Base-by-base conservation (phyloP, 192 early-diverging fungal genomes). In the Linnemannia elongata region DNA sequence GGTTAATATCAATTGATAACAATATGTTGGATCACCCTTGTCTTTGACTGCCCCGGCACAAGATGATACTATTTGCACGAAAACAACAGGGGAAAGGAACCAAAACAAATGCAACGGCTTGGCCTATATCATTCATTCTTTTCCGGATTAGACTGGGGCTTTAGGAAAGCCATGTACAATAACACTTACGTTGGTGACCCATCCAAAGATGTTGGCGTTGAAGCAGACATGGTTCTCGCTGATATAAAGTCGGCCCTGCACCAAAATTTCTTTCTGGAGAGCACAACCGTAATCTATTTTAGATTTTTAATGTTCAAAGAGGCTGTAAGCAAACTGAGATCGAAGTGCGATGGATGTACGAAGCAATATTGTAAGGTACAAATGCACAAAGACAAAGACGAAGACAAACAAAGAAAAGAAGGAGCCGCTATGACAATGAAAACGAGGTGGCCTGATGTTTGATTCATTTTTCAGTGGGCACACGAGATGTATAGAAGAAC, bases 181-280 rank as follows among this genome's bases (percentile, higher is more conserved):
- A 22, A 4, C 20, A 52, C 90, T 88, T 92, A 92, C 93, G 75
- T 92, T 95, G 24, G 95, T 96, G 4, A 96, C 94, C 94, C 96
- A 97, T 41, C 97, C 97, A 91, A 98, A 96, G 80, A 98, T 96
- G 82, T 96, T 96, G 49, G 95, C 94, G 88, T 97, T 94, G 82
- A 98, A 98, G 85, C 95, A 96, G 38, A 97, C 87, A 76, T 94
- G 91, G 79, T 92, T 92, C 73, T 95, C 93, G 20, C 96, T 96
- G 80, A 96, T 89, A 85, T 96, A 98, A 82, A 98, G 86, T 36
- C 96, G 91, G 8, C 97, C 97, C 76, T 98, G 97, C 20, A 96
- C 94, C 17, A 98, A 90, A 35, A 98, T 97, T 72, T 98, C 97
- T 47, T 95, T 94, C 88, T 98, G 96, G 39, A 96, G 89, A 41